Evolutionary conservation across 163 green algal genomes (phyloP).

Genomic region (Chloromonas sp.): DNA sequence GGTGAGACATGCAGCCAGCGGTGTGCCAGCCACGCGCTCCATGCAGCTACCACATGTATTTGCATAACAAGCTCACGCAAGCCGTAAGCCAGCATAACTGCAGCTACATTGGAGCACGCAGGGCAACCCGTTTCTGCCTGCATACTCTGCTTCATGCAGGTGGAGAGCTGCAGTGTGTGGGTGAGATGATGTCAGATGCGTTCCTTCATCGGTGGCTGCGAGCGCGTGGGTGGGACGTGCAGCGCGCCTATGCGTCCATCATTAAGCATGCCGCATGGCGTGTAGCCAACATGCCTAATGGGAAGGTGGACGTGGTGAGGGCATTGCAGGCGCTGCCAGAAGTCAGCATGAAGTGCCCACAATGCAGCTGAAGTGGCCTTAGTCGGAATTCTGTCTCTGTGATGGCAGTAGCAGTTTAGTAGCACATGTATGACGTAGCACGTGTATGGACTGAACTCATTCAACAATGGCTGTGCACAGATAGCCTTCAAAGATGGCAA

Average conservation of each 20-base stretch:
- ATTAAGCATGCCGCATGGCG: conserved; percentile 9
- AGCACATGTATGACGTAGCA: no score
- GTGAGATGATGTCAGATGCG: background rate
- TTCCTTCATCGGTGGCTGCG: conserved; percentile 19
- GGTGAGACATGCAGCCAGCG: background rate
- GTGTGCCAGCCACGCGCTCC: background rate
- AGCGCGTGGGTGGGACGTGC: conserved; percentile 12
- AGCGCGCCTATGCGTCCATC: background rate
- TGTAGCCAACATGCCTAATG: background rate
- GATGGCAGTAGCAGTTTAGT: no score
- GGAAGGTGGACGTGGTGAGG: background rate
- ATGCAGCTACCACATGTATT: background rate
- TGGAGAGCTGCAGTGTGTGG: conserved; percentile 8
- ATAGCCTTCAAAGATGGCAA: no score
- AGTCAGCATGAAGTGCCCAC: no score
- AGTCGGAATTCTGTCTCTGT: no score
- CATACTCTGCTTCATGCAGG: conserved; percentile 7
- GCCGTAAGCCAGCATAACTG: no score
- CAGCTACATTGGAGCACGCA: no score
- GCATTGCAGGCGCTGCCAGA: no score
- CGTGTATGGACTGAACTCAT: no score
- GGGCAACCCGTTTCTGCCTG: no score
- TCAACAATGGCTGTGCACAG: no score
- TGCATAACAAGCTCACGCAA: background rate
- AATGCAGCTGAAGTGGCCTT: no score